These are phyloP conservation scores for Usnea hakonensis DNA, from an alignment of 495 filamentous ascomycete species.

Conservation along the genomic window DNA sequence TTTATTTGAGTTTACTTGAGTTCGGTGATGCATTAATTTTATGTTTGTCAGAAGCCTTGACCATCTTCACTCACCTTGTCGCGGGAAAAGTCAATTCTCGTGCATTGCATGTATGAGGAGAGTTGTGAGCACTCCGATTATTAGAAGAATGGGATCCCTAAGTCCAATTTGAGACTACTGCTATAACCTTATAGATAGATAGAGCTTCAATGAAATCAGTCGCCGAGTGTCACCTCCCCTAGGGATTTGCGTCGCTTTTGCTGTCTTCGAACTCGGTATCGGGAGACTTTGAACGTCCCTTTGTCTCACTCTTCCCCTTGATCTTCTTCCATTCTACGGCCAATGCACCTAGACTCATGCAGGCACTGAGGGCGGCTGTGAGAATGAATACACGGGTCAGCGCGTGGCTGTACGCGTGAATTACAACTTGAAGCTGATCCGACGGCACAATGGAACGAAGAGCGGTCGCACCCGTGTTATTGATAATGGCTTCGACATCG, in stretches of 20 bases:
- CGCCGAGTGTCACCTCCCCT: neutral
- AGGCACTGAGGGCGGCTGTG: constrained; percentile 7
- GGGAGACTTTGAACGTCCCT: neutral
- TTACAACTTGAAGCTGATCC: constrained; percentile 20
- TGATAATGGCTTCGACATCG: constrained; percentile 20
- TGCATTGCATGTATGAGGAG: neutral
- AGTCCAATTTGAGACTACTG: neutral
- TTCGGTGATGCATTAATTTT: neutral
- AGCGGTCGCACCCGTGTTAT: constrained; percentile 28
- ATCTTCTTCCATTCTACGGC: constrained; percentile 38
- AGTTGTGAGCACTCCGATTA: neutral
- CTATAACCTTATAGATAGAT: neutral
- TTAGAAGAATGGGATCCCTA: neutral
- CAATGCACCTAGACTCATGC: constrained; percentile 23
- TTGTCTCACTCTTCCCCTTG: constrained; percentile 22
- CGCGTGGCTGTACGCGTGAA: constrained; percentile 30
- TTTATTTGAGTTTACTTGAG: neutral
- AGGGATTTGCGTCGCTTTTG: neutral
- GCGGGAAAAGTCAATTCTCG: neutral
- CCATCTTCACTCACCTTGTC: constrained; percentile 9
- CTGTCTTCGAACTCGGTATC: neutral
- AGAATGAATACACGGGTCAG: constrained; percentile 23
- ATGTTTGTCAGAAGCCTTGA: neutral
- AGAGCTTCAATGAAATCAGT: neutral
- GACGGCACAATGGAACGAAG: constrained; percentile 23